These are phyloP conservation scores for Rutstroemia sp. DNA, from an alignment of 2,329 filamentous ascomycete genomes.

Conservation along the genomic window DNA sequence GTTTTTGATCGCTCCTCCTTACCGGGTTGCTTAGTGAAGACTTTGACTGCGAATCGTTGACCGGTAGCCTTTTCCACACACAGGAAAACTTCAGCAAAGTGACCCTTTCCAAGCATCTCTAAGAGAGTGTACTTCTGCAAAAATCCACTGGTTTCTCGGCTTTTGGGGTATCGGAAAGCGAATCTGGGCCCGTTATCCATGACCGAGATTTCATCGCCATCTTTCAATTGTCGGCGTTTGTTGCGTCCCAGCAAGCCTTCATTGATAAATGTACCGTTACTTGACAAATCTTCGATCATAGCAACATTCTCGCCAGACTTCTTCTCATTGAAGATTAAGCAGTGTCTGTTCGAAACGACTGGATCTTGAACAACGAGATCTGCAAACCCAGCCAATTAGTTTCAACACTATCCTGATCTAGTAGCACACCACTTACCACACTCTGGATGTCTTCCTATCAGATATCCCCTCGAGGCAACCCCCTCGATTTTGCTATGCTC, in stretches of 20 bases:
- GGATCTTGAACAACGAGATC: constrained; percentile 69
- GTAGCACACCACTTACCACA: constrained; percentile 59
- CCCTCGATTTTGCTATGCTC: constrained; percentile 55
- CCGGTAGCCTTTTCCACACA: constrained; percentile 83
- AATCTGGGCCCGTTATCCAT: constrained; percentile 72
- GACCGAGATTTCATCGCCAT: constrained; percentile 86
- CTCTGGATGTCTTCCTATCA: constrained; percentile 88
- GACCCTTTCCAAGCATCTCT: constrained; percentile 84
- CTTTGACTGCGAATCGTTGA: constrained; percentile 82
- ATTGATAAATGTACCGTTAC: constrained; percentile 94
- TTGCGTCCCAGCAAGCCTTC: constrained; percentile 87
- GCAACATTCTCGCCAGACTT: constrained; percentile 55
- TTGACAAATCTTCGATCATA: constrained; percentile 86
- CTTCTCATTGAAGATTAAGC: constrained; percentile 57
- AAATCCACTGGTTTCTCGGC: constrained; percentile 68
- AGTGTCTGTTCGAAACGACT: constrained; percentile 83
- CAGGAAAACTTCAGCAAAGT: constrained; percentile 89
- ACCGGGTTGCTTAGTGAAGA: constrained; percentile 81
- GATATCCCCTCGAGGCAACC: constrained; percentile 69
- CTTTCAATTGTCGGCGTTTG: constrained; percentile 78
- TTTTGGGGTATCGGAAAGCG: constrained; percentile 83
- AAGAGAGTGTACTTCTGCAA: constrained; percentile 77
- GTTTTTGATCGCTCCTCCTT: constrained; percentile 76
- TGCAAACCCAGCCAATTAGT: constrained; percentile 20
- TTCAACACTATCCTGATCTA: neutral